A percentile compares a stretch with the other conserved stretches of the same genome.
Conservation (phyloP, 2,329 filamentous ascomycete species). For the Pseudocercospora cruenta region DNA sequence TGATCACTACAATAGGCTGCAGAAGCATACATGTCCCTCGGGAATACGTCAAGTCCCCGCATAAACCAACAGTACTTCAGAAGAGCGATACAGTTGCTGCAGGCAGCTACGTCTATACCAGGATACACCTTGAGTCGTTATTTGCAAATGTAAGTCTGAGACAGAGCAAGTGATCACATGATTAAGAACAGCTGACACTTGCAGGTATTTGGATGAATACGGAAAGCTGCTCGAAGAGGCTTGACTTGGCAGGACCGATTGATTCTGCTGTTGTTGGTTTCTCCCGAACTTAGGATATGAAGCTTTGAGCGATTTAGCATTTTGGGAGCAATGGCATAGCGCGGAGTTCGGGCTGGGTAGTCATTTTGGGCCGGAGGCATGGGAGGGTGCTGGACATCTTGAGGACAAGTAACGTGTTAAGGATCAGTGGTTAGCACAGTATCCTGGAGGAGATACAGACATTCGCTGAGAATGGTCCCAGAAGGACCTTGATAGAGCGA, state of each 20-base stretch:
- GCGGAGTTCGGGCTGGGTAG: not conserved
- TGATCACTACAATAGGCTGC: conserved; percentile 48
- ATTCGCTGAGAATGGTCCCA: not conserved
- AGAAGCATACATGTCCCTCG: conserved; percentile 57
- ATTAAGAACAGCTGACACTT: conserved; percentile 8
- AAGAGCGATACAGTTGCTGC: conserved; percentile 52
- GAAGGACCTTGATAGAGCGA: not conserved
- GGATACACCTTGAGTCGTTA: conserved; percentile 50
- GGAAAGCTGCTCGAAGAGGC: conserved; percentile 38
- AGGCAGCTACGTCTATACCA: conserved; percentile 46
- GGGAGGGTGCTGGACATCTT: conserved; percentile 1
- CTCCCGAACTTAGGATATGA: not conserved
- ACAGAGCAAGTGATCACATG: not conserved
- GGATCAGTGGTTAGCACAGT: not conserved
- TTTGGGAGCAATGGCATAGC: conserved; percentile 2
- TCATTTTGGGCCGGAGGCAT: not conserved
- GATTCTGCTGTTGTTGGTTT: not conserved
- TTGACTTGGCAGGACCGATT: conserved; percentile 1
- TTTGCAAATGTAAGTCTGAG: conserved; percentile 49
- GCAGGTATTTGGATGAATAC: conserved; percentile 53
- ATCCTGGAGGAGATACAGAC: not conserved
- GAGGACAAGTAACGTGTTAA: not conserved
- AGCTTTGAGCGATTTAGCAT: not conserved
- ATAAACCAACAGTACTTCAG: conserved; percentile 51
- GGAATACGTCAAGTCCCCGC: conserved; percentile 53